These are phyloP conservation scores for Chaetomium strumarium DNA, from an alignment of 2,329 filamentous ascomycete species.

Conservation along the genomic window DNA sequence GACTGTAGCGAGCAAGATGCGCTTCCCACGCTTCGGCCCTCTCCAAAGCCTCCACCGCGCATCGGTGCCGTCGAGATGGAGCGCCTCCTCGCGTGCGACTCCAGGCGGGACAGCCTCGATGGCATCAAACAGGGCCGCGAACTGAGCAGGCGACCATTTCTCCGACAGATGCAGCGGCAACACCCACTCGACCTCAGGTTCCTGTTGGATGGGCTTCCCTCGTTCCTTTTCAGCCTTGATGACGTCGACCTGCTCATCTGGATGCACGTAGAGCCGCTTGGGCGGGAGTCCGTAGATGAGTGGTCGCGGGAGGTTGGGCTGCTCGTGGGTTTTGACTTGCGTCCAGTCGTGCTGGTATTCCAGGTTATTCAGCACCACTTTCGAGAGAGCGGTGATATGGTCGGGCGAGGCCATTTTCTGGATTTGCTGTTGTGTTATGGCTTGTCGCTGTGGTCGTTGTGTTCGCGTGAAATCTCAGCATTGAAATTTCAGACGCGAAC, in stretches of 20 bases:
- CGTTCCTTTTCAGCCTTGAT: constrained; percentile 53
- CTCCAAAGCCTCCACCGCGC: constrained; percentile 38
- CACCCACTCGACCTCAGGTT: constrained; percentile 67
- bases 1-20: constrained; percentile 66
- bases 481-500: not conserved
- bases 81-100: constrained; percentile 11
- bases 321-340: constrained; percentile 48
- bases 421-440: not conserved
- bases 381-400: constrained; percentile 40
- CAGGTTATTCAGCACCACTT: constrained; percentile 64
- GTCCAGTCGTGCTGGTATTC: constrained; percentile 72
- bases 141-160: constrained; percentile 61
- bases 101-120: constrained; percentile 41
- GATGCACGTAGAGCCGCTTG: constrained; percentile 67
- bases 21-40: constrained; percentile 50
- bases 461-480: not conserved
- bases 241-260: constrained; percentile 73
- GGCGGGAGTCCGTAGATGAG: constrained; percentile 70
- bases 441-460: not conserved
- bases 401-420: constrained; percentile 13
- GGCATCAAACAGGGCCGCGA: constrained; percentile 65
- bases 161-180: constrained; percentile 67
- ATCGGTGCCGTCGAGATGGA: constrained; percentile 18
- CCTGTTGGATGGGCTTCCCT: constrained; percentile 41
- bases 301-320: constrained; percentile 49